phyloP scores from a whole-genome alignment of 768 basidiomycete genomes.

The Saitozyma sp. region DNA sequence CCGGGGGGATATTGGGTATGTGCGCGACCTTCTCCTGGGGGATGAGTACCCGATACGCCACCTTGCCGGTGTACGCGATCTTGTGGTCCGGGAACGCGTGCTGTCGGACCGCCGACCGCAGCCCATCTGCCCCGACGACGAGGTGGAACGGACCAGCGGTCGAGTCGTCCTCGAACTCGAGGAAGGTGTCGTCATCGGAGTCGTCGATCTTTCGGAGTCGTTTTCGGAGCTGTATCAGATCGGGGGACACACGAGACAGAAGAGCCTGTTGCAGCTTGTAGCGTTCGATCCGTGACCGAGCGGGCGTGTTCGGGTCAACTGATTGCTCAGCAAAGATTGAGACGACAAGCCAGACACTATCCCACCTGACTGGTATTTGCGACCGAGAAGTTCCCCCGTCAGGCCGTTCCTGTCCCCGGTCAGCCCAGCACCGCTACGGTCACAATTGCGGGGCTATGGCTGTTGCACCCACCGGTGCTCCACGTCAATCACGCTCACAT shows the following conservation, averaged over 20 bases:
- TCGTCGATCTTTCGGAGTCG: conserved; percentile 18
- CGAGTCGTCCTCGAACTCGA: conserved; percentile 29
- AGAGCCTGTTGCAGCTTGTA: too few species aligned
- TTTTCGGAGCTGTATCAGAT: conserved; percentile 31
- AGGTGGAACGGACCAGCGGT: conserved; percentile 24
- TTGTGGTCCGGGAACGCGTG: conserved; percentile 34
- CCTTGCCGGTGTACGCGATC: conserved; percentile 36
- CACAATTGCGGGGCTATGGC: too few species aligned
- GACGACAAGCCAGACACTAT: too few species aligned
- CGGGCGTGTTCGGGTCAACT: too few species aligned
- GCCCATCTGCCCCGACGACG: conserved; percentile 41
- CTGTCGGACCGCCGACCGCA: conserved; percentile 37
- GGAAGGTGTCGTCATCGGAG: conserved; percentile 3
- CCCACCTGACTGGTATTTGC: too few species aligned
- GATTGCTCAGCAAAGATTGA: too few species aligned
- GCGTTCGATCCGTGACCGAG: too few species aligned
- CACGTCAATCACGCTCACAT: conserved; percentile 7
- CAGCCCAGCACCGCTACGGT: too few species aligned
- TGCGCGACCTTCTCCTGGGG: conserved; percentile 25
- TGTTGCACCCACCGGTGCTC: conserved; percentile 6
- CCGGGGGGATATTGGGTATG: conserved; percentile 17
- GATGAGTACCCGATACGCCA: conserved; percentile 25
- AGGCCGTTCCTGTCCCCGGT: too few species aligned
- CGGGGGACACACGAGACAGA: conserved; percentile 14
- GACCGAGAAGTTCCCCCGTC: too few species aligned